phyloP scores from a whole-genome alignment of 257 asterid species.

The Paulownia fortunei region DNA sequence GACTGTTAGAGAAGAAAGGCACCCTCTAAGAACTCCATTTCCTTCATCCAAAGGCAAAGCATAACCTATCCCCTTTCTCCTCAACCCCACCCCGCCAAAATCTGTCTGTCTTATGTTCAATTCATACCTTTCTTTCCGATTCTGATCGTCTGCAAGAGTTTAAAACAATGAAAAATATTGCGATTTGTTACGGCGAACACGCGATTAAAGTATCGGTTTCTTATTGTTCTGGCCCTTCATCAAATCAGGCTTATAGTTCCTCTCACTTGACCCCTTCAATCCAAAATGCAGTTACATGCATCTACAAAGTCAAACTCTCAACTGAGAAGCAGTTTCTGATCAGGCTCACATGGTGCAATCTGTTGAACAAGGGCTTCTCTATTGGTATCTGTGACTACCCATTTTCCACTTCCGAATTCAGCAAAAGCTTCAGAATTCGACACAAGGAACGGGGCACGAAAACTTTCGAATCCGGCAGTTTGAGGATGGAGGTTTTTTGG shows the following conservation, averaged over 20 bases:
- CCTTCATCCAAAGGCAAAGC: conserved; percentile 55
- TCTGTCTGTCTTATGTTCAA: background rate
- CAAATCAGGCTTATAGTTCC: conserved; percentile 35
- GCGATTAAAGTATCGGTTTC: conserved; percentile 79
- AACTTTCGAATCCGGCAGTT: conserved; percentile 39
- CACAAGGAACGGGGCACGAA: conserved; percentile 48
- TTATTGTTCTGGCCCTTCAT: conserved; percentile 65
- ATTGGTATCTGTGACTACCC: conserved; percentile 52
- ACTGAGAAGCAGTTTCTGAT: conserved; percentile 43
- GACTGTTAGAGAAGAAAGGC: conserved; percentile 58
- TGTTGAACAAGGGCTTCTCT: conserved; percentile 46
- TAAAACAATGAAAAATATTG: conserved; percentile 61
- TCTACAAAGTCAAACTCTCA: conserved; percentile 58
- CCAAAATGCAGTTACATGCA: conserved; percentile 52
- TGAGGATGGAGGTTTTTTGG: conserved; percentile 61
- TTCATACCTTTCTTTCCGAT: background rate
- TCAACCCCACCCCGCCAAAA: background rate
- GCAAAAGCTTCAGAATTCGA: conserved; percentile 33
- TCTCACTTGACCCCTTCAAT: conserved; percentile 42
- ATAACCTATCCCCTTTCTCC: conserved; percentile 16
- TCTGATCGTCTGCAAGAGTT: background rate
- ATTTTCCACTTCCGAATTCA: conserved; percentile 37
- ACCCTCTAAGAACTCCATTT: conserved; percentile 30
- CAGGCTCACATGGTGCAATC: conserved; percentile 59
- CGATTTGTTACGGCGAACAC: conserved; percentile 69